Evolutionary conservation across 257 asterid genomes (phyloP), one percentile per base, ranked within the genome.

Genomic region (Coffea canephora): DNA sequence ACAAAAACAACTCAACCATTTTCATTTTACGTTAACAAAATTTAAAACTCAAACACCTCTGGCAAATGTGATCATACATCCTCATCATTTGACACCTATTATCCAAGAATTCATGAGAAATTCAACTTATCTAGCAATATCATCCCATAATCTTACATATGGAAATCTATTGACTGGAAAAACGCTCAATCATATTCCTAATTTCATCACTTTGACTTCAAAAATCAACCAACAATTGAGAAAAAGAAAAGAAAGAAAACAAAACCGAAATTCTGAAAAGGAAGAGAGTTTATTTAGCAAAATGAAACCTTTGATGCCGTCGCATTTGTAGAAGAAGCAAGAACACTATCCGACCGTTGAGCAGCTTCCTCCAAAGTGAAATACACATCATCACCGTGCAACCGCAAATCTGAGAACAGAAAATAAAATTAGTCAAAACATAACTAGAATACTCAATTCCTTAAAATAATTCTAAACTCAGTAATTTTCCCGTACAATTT

Each of bases 361-460:
- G 83, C 80, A 68, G 90, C 83, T 80, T 87, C 87, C 79, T 95
- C 98, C 85, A 93, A 86, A 45, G 98, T 93, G 84, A 90, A 95
- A 83, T 93, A 95, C 75, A 95, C 91, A 80, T 95, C 99, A 85
- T 95, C 99, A 3, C 97, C 98, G 74, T 92, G 98, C 86, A 95
- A 88, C 88, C 88, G 97, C 93, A 93, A 89, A 90, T 93, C 99
- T 95, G 85, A 65, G 16, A 34, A 6, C 15, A 76, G 5, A 73
- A 18, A 9, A 31, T 23, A 69, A 13, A 21, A 14, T 34, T 62
- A 18, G 10, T 27, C 2, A 4, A 18, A 19, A 15, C 48, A 72
- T 34, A 2, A 55, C 13, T 21, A 57, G 50, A 43, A 25, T 6
- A 73, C 31, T 14, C 41, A 14, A 71, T 36, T 62, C 43, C 62